phyloP scores from a whole-genome alignment of 805 yeast species.

The Spathaspora hagerdaliae region DNA sequence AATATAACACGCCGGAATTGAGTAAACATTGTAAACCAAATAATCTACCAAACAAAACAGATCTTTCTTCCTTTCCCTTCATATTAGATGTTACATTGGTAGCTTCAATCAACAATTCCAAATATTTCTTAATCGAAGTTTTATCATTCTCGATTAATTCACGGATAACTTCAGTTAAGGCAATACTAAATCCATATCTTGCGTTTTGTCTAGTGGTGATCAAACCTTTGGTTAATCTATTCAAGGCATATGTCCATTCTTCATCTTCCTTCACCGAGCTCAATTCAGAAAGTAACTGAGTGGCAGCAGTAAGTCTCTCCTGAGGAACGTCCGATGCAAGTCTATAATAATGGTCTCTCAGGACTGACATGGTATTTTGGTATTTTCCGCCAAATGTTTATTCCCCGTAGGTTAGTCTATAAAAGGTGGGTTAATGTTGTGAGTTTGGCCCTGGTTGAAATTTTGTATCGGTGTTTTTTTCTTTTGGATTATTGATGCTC shows the following conservation, averaged over 20 bases:
- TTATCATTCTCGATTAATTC: constrained; percentile 28
- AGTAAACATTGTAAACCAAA: constrained; percentile 79
- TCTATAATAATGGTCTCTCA: constrained; percentile 71
- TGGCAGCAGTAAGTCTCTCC: constrained; percentile 73
- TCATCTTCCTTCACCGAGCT: constrained; percentile 32
- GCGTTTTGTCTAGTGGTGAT: constrained; percentile 81
- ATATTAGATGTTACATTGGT: constrained; percentile 30
- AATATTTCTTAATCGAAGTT: constrained; percentile 29
- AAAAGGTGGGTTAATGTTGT: neutral
- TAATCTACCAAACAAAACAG: constrained; percentile 73
- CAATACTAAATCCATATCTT: constrained; percentile 83
- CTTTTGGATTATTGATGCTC: no score
- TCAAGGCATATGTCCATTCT: constrained; percentile 82
- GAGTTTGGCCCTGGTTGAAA: no score
- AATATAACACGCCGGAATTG: constrained; percentile 34
- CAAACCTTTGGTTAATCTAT: constrained; percentile 75
- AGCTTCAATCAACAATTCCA: constrained; percentile 37
- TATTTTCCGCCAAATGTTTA: neutral
- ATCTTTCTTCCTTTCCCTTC: constrained; percentile 82
- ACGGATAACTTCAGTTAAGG: constrained; percentile 64
- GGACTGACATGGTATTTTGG: constrained; percentile 41
- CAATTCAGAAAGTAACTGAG: constrained; percentile 59
- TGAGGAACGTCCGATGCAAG: constrained; percentile 72
- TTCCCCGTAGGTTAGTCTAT: neutral
- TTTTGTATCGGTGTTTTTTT: no score